These are phyloP conservation scores for Aspergillus nidulans DNA, from an alignment of 495 filamentous ascomycete species.

Conservation along the genomic window DNA sequence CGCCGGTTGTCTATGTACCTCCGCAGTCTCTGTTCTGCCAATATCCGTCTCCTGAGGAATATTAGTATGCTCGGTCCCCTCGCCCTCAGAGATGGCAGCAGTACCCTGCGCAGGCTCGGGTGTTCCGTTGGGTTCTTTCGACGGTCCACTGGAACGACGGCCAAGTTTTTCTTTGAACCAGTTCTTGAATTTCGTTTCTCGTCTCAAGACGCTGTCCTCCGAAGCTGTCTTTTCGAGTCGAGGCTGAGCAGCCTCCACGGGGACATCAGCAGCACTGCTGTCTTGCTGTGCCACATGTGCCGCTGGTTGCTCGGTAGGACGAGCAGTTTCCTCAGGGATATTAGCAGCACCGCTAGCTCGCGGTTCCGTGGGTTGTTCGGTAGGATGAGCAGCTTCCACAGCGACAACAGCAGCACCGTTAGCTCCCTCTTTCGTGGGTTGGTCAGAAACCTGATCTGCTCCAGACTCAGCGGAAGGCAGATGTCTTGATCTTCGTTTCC, in stretches of 20 bases:
- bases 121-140: neutral
- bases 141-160: conserved; percentile 31
- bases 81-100: neutral
- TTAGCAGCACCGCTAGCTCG: neutral
- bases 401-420: conserved; percentile 3
- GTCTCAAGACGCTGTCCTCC: conserved; percentile 23
- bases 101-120: neutral
- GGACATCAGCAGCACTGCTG: neutral
- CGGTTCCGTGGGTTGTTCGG: neutral
- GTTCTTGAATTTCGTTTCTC: conserved; percentile 47
- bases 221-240: neutral
- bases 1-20: neutral
- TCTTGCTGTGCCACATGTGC: no score
- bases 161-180: conserved; percentile 59
- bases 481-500: conserved; percentile 29
- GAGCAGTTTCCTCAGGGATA: conserved; percentile 12
- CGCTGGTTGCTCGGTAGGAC: no score
- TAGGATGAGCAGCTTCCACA: no score
- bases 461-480: conserved; percentile 13
- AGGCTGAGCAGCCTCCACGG: conserved; percentile 12
- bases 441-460: neutral
- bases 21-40: neutral
- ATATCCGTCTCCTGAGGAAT: neutral
- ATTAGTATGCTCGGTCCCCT: neutral
- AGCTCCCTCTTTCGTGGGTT: neutral